A percentile compares a stretch with the other conserved stretches of the same genome.
Conservation (phyloP, 2,329 filamentous ascomycete species). For the Aureobasidium namibiae region DNA sequence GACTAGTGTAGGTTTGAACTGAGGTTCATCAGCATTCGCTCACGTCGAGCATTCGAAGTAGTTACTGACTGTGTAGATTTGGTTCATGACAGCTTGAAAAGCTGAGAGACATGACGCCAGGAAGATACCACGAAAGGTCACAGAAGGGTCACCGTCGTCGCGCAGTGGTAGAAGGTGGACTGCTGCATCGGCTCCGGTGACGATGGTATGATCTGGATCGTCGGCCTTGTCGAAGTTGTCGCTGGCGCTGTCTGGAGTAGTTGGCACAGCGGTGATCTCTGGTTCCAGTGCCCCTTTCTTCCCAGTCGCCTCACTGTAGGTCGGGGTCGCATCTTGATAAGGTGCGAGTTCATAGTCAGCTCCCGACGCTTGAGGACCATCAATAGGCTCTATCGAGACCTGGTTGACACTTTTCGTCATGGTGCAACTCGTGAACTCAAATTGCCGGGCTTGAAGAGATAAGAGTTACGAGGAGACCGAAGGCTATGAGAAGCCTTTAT, state of each 20-base stretch:
- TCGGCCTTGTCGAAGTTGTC: not conserved
- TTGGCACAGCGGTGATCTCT: not conserved
- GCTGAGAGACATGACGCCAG: slow-evolving; percentile 42
- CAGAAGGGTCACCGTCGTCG: slow-evolving; percentile 44
- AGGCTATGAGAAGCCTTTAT: not conserved
- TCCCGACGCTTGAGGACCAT: not conserved
- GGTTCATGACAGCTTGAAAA: slow-evolving; percentile 49
- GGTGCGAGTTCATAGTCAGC: too few relatives aligned
- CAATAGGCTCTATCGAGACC: not conserved
- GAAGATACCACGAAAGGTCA: slow-evolving; percentile 48
- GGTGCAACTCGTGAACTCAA: not conserved
- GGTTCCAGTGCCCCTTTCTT: not conserved
- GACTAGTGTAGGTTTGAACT: slow-evolving; percentile 5
- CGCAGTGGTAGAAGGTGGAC: slow-evolving; percentile 41
- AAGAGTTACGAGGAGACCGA: not conserved
- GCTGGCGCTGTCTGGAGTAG: not conserved
- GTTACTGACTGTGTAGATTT: slow-evolving; percentile 44
- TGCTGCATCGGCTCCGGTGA: slow-evolving; percentile 46
- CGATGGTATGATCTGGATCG: slow-evolving; percentile 32
- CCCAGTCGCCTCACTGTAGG: not conserved
- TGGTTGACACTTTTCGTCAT: not conserved
- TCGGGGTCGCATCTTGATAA: not conserved
- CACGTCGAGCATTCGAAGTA: not conserved
- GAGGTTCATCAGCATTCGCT: not conserved
- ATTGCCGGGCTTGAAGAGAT: too few relatives aligned